A percentile compares a stretch with the other conserved stretches of the same genome.
Evolutionary conservation across 768 basidiomycete genomes (phyloP).

Genomic region (Pleurotus salmoneostramineus): DNA sequence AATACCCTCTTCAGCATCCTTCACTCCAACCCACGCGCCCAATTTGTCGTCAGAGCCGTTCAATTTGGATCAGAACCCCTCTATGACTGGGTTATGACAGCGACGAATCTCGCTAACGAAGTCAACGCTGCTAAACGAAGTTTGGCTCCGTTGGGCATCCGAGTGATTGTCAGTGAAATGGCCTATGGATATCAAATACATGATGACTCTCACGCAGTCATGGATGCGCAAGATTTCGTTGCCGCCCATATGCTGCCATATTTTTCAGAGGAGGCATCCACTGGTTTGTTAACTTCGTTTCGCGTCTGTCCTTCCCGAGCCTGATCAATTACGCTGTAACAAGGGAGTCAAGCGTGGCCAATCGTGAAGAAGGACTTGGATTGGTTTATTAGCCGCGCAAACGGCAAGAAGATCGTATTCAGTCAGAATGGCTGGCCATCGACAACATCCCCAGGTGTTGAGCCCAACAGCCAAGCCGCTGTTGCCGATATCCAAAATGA

Average conservation of each 20-base stretch:
- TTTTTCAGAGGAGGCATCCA: conserved; percentile 54
- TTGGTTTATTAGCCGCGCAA: conserved; percentile 60
- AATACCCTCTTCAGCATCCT: conserved; percentile 48
- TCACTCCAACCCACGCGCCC: conserved; percentile 57
- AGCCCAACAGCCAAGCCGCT: conserved; percentile 60
- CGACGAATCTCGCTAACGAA: conserved; percentile 45
- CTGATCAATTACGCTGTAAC: not conserved
- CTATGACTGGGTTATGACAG: conserved; percentile 51
- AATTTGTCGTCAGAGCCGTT: conserved; percentile 59
- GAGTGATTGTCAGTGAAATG: conserved; percentile 67
- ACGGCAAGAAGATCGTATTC: conserved; percentile 72
- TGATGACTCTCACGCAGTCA: conserved; percentile 47
- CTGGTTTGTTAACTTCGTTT: conserved; percentile 28
- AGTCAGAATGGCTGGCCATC: conserved; percentile 84
- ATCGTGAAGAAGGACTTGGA: conserved; percentile 54
- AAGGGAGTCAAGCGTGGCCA: conserved; percentile 60
- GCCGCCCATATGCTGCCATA: conserved; percentile 72
- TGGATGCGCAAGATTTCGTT: conserved; percentile 58
- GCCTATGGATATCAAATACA: conserved; percentile 53
- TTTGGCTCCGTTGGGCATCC: conserved; percentile 51
- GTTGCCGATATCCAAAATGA: conserved; percentile 59
- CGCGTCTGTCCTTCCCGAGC: not conserved
- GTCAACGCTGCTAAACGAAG: conserved; percentile 45
- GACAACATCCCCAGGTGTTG: conserved; percentile 50
- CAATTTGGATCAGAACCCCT: conserved; percentile 75